Percentiles rank a stretch among this genome's conserved stretches.
Evolutionary conservation across 2,329 filamentous ascomycete species (phyloP).

Genomic region (Fusarium pseudograminearum): DNA sequence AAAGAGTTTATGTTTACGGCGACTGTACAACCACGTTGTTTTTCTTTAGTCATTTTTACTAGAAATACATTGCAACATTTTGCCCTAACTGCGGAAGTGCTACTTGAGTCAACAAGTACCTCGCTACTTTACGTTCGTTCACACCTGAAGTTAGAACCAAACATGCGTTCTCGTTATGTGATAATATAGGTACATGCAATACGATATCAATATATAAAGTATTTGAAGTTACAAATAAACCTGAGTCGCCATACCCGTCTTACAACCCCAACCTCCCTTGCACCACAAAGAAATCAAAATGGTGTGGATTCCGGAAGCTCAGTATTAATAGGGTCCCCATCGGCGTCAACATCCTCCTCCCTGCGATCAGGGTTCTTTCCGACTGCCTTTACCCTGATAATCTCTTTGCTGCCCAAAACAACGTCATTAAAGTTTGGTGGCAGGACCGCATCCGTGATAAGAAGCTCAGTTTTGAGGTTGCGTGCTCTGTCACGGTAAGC

Average conservation of each 20-base stretch:
- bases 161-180: not conserved
- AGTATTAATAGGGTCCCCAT: slow-evolving; percentile 57
- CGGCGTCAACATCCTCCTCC: slow-evolving; percentile 60
- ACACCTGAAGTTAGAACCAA: not conserved
- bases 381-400: slow-evolving; percentile 52
- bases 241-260: not conserved
- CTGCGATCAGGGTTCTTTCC: slow-evolving; percentile 64
- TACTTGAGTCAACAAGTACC: not conserved
- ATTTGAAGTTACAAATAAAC: not conserved
- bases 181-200: not conserved
- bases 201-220: not conserved
- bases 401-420: slow-evolving; percentile 64
- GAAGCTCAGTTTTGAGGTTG: slow-evolving; percentile 65
- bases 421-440: slow-evolving; percentile 64
- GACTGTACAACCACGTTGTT: slow-evolving; percentile 41
- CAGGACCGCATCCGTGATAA: slow-evolving; percentile 59
- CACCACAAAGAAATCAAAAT: slow-evolving; percentile 2
- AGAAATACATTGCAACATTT: slow-evolving; percentile 37
- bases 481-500: slow-evolving; percentile 70
- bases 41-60: slow-evolving; percentile 44
- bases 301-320: slow-evolving; percentile 26
- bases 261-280: not conserved
- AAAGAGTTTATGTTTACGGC: slow-evolving; percentile 39
- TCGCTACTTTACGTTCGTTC: not conserved
- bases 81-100: not conserved